phyloP scores from a whole-genome alignment of 2,329 filamentous ascomycete species.

The Colletotrichum musae region DNA sequence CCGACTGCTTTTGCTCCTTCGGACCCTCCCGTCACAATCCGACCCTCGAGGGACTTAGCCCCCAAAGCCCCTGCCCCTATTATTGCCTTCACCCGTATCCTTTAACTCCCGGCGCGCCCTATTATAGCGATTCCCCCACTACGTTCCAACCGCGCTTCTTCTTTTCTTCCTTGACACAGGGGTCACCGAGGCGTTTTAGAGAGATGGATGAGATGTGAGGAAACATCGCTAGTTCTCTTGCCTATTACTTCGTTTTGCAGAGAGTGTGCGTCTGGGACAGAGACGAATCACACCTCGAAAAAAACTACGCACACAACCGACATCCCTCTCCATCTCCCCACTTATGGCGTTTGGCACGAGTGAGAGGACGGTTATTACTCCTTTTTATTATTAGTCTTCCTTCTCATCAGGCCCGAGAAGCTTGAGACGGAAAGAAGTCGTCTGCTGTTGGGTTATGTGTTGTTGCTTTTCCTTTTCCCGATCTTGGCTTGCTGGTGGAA shows the following conservation, averaged over 20 bases:
- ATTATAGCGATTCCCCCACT: conserved; percentile 17
- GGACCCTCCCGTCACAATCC: conserved; percentile 8
- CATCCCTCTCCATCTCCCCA: no score
- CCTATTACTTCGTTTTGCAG: not conserved
- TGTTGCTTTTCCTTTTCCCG: not conserved
- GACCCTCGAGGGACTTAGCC: not conserved
- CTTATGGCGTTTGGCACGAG: no score
- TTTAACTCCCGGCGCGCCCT: conserved; percentile 29
- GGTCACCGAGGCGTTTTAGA: conserved; percentile 28
- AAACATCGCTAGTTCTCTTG: not conserved
- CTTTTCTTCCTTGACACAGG: conserved; percentile 3
- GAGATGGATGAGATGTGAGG: conserved; percentile 2
- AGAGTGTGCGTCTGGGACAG: not conserved
- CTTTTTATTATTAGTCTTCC: no score
- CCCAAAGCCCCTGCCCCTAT: not conserved
- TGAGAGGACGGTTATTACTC: no score
- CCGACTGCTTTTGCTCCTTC: not conserved
- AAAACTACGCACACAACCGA: no score
- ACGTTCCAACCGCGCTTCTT: conserved; percentile 10
- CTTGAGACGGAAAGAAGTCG: not conserved
- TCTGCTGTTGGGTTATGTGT: not conserved
- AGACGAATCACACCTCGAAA: not conserved
- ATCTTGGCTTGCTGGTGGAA: not conserved
- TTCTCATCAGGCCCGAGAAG: no score
- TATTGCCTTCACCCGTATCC: conserved; percentile 7